Evolutionary conservation across 140 eudicot genomes (phyloP), one percentile per base, ranked within the genome.

Genomic region (Erigeron philadelphicus): DNA sequence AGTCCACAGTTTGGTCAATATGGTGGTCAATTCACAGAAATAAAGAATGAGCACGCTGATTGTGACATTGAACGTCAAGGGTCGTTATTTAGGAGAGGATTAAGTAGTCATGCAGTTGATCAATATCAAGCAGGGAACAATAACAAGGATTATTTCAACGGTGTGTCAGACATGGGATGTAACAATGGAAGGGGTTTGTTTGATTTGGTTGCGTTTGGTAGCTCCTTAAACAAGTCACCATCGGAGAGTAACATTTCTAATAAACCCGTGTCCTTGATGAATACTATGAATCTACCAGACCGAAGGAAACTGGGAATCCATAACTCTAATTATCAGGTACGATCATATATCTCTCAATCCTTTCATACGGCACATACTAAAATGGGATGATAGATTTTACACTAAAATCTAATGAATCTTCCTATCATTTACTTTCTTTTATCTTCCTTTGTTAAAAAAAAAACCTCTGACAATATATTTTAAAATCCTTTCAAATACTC

Each of bases 121-220:
- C 38, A 31, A 45, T 83, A 83, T 73, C 78, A 73, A 47, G 73
- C 12, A 7, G 83, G 83, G 49, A 46, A 67, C 19, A 75, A 66
- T 43, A 62, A 42, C 67, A 83, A 80, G 77, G 75, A 46, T 55
- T 80, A 69, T 42, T 80, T 67, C 79, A 48, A 75, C 12, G 81
- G 72, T 61, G 25, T 56, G 49, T 62, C 78, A 8, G 81, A 81
- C 43, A 66, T 78, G 57, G 56, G 66, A 13, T 76, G 79, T 65
- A n/a, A 68, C 16, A 74, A 78, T 41, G 81, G 76, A 80, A 76
- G 85, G 72, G 78, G 79, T 61, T 83, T 83, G 66, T 64, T 72
- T 69, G 85, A 83, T 73, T 67, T 76, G 71, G 64, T 80, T 41
- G 63, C 71, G 63, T 84, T 61, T 45, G 81, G 83, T 41, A 74